phyloP scores from a whole-genome alignment of 768 basidiomycete genomes.

The Neoboletus brunneissimus region DNA sequence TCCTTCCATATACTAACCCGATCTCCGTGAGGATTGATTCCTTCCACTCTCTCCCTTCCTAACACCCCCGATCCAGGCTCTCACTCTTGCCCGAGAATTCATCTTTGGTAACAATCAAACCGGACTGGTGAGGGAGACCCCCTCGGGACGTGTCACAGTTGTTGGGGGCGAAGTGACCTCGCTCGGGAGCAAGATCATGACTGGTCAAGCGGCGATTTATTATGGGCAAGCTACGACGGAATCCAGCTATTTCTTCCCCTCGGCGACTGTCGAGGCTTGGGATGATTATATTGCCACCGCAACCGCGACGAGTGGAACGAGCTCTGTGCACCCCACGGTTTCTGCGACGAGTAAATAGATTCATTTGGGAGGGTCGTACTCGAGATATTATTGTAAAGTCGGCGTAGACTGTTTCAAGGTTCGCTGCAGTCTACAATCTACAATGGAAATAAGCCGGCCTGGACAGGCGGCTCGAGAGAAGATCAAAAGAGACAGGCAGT shows the following conservation, averaged over 20 bases:
- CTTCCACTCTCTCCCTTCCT: neutral
- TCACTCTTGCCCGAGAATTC: constrained; percentile 36
- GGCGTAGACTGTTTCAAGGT: too few relatives aligned
- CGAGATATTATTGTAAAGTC: too few relatives aligned
- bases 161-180: constrained; percentile 49
- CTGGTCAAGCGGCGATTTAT: constrained; percentile 28
- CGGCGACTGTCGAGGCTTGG: constrained; percentile 59
- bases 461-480: too few relatives aligned
- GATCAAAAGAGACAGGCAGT: too few relatives aligned
- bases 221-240: too few relatives aligned
- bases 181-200: constrained; percentile 30
- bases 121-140: constrained; percentile 46
- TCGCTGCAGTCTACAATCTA: too few relatives aligned
- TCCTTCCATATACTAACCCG: constrained; percentile 34
- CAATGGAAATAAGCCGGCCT: too few relatives aligned
- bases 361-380: neutral
- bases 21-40: constrained; percentile 39
- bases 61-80: constrained; percentile 40
- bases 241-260: constrained; percentile 40
- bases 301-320: constrained; percentile 5
- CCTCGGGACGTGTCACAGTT: constrained; percentile 29
- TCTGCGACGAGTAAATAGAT: neutral
- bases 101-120: constrained; percentile 55
- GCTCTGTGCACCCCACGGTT: neutral
- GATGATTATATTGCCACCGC: constrained; percentile 47